Conservation (phyloP, 106 monocot genomes). For the Dactylorhiza incarnata region DNA sequence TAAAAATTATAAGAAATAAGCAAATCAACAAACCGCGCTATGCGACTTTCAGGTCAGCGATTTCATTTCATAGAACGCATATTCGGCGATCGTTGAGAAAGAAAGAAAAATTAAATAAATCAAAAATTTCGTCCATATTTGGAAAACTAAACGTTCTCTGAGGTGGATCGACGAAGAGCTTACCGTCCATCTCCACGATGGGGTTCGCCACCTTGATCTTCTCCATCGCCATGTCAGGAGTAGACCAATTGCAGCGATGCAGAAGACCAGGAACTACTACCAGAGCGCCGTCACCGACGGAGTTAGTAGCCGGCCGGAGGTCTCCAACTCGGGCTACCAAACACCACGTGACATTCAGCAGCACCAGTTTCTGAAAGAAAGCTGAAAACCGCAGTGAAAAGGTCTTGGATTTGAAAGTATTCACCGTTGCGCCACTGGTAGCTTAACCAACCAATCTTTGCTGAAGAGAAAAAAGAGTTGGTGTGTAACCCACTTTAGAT, state of each 20-base stretch:
- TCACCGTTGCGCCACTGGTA: too few relatives aligned
- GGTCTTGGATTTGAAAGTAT: too few relatives aligned
- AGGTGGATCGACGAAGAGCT: not conserved
- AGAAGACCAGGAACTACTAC: not conserved
- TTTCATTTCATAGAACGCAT: not conserved
- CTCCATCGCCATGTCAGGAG: constrained; percentile 19
- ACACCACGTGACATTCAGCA: not conserved
- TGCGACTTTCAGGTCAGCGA: not conserved
- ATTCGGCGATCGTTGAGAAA: not conserved
- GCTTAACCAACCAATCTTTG: too few relatives aligned
- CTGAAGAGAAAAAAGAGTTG: too few relatives aligned
- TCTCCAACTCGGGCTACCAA: not conserved
- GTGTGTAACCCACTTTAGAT: too few relatives aligned
- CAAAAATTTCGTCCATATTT: too few relatives aligned
- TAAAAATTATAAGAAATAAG: not conserved
- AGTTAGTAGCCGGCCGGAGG: not conserved
- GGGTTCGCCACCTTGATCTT: constrained; percentile 42
- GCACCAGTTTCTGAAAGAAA: too few relatives aligned
- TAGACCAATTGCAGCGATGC: not conserved
- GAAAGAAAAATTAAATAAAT: too few relatives aligned
- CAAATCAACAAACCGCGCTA: not conserved
- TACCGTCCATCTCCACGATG: constrained; percentile 49
- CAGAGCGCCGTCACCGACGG: not conserved
- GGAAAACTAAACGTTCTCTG: not conserved
- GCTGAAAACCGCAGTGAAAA: too few relatives aligned